Evolutionary conservation across 2,329 filamentous ascomycete species (phyloP), one percentile per base, ranked within the genome.

Genomic region (Epichloe scottii): DNA sequence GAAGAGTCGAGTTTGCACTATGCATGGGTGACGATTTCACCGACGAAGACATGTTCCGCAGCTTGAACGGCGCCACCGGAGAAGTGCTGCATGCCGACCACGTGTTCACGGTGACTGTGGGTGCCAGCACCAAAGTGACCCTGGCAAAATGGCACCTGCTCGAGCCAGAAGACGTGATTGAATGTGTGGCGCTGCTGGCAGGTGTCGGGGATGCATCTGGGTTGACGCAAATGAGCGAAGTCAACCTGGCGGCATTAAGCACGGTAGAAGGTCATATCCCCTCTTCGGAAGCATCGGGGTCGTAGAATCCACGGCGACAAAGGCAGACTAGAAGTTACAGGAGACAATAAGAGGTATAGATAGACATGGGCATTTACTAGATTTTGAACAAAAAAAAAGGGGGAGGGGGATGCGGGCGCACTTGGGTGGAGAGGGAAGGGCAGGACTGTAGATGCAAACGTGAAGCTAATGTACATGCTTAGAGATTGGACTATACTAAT

Each of bases 11-110:
- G 58, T 96, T 97, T 62, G 82, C 94, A 11, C 75, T 97, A 48
- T 98, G 93, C 67, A 72, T 90, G 54, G 93, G 93, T 41, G 93
- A 98, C 66, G 93, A 98, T 63, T 94, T 93, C 59, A 98, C 93
- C 5, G 93, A 98, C 64, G 93, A 98, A 76, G 91, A 95, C 84
- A 83, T 84, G 81, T 97, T 97, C 79, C 86, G 88, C 51, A 84
- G 89, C 14, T 76, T 97, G 43, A 82, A 82, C 60, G 73, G 70
- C 0, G 65, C 78, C 4, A 75, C 73, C 2, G 75, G 71, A 66
- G 77, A 62, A 63, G 82, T 69, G 66, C 76, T 62, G 56, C 69
- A 68, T 64, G 56, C 63, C 15, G 71, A 88, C 37, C 80, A 89
- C 61, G 80, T 95, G 55, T 97, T 94, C 69, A 88, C 89, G 2